phyloP scores from a whole-genome alignment of 108 stramenopile genomes.

The Fragilariopsis cylindrus region DNA sequence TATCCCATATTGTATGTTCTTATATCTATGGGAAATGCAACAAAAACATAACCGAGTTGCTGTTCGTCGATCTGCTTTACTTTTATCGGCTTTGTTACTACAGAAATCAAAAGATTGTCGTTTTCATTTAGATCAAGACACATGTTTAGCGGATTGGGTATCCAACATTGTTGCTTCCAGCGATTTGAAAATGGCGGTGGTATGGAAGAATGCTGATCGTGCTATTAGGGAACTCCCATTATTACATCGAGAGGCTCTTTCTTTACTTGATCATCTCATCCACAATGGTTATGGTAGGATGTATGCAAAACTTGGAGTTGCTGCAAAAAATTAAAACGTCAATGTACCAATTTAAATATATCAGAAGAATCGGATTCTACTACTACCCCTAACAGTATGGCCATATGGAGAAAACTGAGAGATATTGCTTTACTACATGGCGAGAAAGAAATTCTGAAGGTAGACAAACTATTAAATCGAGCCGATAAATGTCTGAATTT shows the following conservation, averaged over 20 bases:
- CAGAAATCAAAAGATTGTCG: conserved; percentile 41
- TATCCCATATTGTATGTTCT: conserved; percentile 40
- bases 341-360: conserved; percentile 4
- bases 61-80: conserved; percentile 42
- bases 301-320: conserved; percentile 37
- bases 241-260: conserved; percentile 37
- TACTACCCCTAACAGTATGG: conserved; percentile 16
- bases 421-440: conserved; percentile 44
- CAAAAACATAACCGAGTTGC: conserved; percentile 35
- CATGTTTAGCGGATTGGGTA: conserved; percentile 23
- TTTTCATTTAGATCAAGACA: conserved; percentile 25
- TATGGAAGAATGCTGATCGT: background rate
- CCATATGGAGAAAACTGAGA: conserved; percentile 24
- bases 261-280: conserved; percentile 19
- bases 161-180: background rate
- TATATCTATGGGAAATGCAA: conserved; percentile 40
- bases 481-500: conserved; percentile 36
- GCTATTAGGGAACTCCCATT: conserved; percentile 2
- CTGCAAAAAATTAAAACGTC: conserved; percentile 28
- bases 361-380: background rate
- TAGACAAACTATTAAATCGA: conserved; percentile 27
- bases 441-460: conserved; percentile 23
- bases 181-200: background rate
- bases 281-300: conserved; percentile 25
- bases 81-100: conserved; percentile 36